Base-by-base conservation (phyloP, 192 early-diverging fungal genomes). In the Cetraspora pellucida region DNA sequence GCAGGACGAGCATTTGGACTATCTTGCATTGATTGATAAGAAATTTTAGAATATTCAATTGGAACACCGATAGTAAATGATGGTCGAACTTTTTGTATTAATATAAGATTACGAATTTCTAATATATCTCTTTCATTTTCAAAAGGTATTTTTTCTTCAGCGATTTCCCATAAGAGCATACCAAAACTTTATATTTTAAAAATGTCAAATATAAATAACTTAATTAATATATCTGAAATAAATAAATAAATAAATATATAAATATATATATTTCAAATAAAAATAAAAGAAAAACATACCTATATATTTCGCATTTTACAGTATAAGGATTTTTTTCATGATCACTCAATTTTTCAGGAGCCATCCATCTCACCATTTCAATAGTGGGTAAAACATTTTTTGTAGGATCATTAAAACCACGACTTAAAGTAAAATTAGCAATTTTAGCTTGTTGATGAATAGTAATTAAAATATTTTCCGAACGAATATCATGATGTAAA, bases 101-200 rank as follows among this genome's bases (percentile, higher is more conserved):
- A 19, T 28, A 59, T 27, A 6, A 55, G 11, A 23, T 74, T 23
- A 43, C 72, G 25, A 59, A 74, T 59, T 74, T 44, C 43, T 46
- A 74, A 17, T 49, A 74, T 59, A 44, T 74, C 72, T 44, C 27
- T 59, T 59, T 59, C 72, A 59, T 74, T 44, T 3, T 37, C 10
- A 47, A 49, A 63, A 10, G 73, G 73, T 23, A 75, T 23, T 45
- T 47, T 60, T 37, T 50, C 58, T 27, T 75, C 73, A 19, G 73
- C 73, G 28, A 75, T 75, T 47, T 75, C 73, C 73, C 73, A 75
- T 7, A 75, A 37, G 19, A 75, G 21, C 59, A 75, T 63, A 21
- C 73, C 73, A 50, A 75, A 75, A 75, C 73, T 75, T 37, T 37
- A 16, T 13, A 25, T 17, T 6, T 31, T 17, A 19, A 30, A 63